A percentile compares a stretch with the other conserved stretches of the same genome.
phyloP scores from a whole-genome alignment of 208 protist species.

The Wallacemonas sp. region DNA sequence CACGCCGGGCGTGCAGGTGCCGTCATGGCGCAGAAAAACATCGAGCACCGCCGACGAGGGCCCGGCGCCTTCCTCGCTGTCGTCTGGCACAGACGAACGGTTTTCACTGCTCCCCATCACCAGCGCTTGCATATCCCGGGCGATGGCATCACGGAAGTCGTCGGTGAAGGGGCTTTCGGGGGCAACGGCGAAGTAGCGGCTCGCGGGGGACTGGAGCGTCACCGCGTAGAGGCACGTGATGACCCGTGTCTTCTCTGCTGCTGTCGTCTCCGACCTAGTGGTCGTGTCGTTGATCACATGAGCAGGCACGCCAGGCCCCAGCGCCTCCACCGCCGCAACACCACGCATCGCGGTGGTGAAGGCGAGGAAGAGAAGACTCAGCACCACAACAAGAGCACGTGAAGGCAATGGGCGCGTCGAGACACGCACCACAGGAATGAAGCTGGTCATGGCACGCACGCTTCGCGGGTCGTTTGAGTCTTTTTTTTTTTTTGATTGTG shows the following conservation, averaged over 20 bases:
- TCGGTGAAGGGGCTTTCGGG: constrained; percentile 1
- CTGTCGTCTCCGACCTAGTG: neutral
- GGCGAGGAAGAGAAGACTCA: no score
- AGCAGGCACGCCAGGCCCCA: no score
- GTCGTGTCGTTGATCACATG: neutral
- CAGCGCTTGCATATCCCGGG: neutral
- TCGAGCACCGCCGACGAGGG: neutral
- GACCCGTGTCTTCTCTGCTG: neutral
- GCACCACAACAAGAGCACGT: no score
- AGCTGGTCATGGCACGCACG: no score
- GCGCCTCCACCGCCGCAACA: no score
- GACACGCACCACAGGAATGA: no score
- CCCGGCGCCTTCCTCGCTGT: neutral
- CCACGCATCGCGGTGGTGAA: no score
- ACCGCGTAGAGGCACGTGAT: constrained; percentile 20
- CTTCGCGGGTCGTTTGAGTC: no score
- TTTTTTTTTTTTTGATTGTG: no score
- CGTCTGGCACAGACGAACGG: neutral
- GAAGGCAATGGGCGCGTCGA: no score
- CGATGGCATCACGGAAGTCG: neutral
- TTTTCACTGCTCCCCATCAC: neutral
- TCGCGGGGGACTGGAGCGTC: constrained; percentile 6
- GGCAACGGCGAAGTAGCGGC: constrained; percentile 21
- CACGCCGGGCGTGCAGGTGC: neutral
- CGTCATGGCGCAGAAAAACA: neutral